A percentile compares a stretch with the other conserved stretches of the same genome.
phyloP scores from a whole-genome alignment of 2,329 filamentous ascomycete species.

The Neopestalotiopsis sp. region DNA sequence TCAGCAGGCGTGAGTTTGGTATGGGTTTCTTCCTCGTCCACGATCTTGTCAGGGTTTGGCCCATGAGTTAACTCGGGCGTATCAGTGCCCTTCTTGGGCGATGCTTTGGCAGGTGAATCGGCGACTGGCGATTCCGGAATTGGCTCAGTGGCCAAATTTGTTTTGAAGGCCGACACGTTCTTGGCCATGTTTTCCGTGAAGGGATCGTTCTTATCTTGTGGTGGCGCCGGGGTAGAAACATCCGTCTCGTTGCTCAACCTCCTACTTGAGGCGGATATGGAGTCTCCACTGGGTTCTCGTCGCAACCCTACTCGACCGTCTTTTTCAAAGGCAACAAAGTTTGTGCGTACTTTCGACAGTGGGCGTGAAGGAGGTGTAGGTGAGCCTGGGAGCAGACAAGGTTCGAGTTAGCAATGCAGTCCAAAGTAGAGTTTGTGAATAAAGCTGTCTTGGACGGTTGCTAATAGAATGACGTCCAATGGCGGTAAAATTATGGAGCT shows the following conservation, averaged over 20 bases:
- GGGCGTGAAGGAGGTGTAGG: constrained; percentile 60
- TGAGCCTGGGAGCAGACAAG: constrained; percentile 36
- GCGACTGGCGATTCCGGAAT: constrained; percentile 48
- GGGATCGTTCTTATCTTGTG: constrained; percentile 44
- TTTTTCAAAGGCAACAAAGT: constrained; percentile 75
- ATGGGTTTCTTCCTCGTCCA: constrained; percentile 43
- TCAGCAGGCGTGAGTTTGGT: constrained; percentile 37
- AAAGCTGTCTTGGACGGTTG: not conserved
- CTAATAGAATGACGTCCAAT: not conserved
- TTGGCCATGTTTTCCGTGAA: constrained; percentile 37
- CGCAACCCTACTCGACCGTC: constrained; percentile 62
- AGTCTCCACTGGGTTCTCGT: constrained; percentile 49
- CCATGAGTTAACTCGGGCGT: constrained; percentile 36
- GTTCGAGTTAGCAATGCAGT: constrained; percentile 32
- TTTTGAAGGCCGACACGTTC: constrained; percentile 34
- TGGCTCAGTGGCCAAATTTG: constrained; percentile 42
- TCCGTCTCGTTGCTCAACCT: constrained; percentile 45
- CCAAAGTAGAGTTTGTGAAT: not conserved
- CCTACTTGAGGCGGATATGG: constrained; percentile 40
- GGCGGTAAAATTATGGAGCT: not conserved
- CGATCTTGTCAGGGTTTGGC: constrained; percentile 45
- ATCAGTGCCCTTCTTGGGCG: constrained; percentile 30
- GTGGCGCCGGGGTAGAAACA: constrained; percentile 42
- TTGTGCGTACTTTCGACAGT: constrained; percentile 76
- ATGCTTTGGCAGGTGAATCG: constrained; percentile 25